Evolutionary conservation across 257 asterid species (phyloP).

Genomic region (Cinchona pubescens): DNA sequence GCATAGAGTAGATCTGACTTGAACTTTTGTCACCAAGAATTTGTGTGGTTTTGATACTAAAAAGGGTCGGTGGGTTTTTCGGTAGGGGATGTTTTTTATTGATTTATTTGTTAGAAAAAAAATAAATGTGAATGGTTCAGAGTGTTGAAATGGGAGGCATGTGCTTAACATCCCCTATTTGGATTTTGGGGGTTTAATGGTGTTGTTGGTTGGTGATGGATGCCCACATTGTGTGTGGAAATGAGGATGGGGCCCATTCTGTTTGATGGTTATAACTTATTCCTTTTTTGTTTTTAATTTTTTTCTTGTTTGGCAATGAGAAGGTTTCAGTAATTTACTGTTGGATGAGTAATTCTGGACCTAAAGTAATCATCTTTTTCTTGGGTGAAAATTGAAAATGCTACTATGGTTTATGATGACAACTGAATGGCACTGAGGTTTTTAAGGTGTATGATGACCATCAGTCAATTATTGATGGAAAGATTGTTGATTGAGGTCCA

Average conservation of each 20-base stretch:
- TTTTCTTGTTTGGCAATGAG: slow-evolving; percentile 1
- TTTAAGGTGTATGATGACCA: slow-evolving; percentile 47
- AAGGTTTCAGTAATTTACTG: slow-evolving; percentile 27
- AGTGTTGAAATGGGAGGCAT: slow-evolving; percentile 41
- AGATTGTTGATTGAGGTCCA: slow-evolving; percentile 48
- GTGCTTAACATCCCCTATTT: slow-evolving; percentile 34
- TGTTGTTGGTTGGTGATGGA: slow-evolving; percentile 54
- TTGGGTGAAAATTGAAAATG: slow-evolving; percentile 13
- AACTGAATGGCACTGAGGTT: slow-evolving; percentile 43
- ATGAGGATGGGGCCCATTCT: slow-evolving; percentile 37
- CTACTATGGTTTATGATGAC: slow-evolving; percentile 37
- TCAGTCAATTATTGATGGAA: slow-evolving; percentile 45
- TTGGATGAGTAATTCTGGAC: slow-evolving; percentile 29
- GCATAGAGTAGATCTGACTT: slow-evolving; percentile 14
- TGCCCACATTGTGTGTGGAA: slow-evolving; percentile 47
- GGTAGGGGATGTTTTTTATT: slow-evolving; percentile 26
- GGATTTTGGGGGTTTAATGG: slow-evolving; percentile 40
- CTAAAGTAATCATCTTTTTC: slow-evolving; percentile 13
- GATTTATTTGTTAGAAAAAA: slow-evolving; percentile 31
- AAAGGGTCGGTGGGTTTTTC: slow-evolving; percentile 12
- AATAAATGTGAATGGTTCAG: slow-evolving; percentile 31
- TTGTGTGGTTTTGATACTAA: slow-evolving; percentile 6
- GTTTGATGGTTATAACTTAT: slow-evolving; percentile 25
- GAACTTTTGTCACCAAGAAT: not conserved
- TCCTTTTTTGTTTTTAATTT: slow-evolving; percentile 12